phyloP scores from a whole-genome alignment of 345 rosid genomes.

The Moricandia arvensis region DNA sequence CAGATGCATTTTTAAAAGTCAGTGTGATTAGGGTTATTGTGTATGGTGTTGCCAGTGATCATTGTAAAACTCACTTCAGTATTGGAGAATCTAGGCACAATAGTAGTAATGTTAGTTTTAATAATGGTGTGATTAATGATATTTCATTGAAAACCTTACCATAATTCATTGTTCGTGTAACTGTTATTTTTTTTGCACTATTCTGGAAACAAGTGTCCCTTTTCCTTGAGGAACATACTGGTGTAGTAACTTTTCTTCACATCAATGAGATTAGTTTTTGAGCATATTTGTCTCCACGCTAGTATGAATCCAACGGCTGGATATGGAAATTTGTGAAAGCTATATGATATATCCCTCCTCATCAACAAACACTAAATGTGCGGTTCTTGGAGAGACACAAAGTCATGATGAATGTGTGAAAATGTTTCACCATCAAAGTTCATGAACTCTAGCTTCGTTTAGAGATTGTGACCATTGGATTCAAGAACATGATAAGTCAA shows the following conservation, averaged over 20 bases:
- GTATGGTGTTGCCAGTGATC: not conserved
- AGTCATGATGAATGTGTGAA: not conserved
- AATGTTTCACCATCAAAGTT: not conserved
- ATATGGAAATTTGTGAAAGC: not conserved
- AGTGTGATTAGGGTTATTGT: not conserved
- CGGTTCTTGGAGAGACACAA: not conserved
- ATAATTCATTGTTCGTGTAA: not conserved
- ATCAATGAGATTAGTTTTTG: not conserved
- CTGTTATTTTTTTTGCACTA: not conserved
- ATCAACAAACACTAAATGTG: not conserved
- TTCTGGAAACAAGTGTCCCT: not conserved
- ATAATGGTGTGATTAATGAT: not conserved
- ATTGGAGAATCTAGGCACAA: not conserved
- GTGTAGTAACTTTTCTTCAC: not conserved
- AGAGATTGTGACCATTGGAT: slow-evolving; percentile 9
- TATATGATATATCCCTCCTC: not conserved
- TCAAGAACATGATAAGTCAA: slow-evolving; percentile 14
- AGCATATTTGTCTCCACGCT: not conserved
- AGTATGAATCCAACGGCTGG: not conserved
- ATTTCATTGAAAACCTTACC: not conserved
- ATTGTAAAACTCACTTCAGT: not conserved
- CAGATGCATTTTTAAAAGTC: not conserved
- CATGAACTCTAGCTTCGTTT: not conserved
- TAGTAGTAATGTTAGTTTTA: not conserved
- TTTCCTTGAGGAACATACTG: not conserved